Percentiles rank a stretch among this genome's conserved stretches.
These are phyloP conservation scores for Boletus reticuloceps DNA, from an alignment of 768 basidiomycete species.

Conservation along the genomic window DNA sequence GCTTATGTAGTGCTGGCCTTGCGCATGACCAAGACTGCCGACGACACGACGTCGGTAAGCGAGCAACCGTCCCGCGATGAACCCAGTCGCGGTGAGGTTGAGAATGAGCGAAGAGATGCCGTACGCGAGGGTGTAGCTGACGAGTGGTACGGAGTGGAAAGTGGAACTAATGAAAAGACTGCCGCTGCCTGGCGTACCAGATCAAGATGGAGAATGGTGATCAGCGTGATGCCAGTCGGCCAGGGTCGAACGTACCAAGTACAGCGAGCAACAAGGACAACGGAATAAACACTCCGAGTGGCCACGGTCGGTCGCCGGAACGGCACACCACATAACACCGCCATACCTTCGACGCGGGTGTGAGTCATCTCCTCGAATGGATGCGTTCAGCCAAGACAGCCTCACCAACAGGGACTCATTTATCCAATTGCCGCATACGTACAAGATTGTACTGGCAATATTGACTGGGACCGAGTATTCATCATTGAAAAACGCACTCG, in stretches of 20 bases:
- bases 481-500: constrained; percentile 15
- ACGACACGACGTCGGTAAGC: constrained; percentile 20
- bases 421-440: constrained; percentile 7
- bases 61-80: constrained; percentile 30
- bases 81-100: constrained; percentile 28
- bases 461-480: constrained; percentile 8
- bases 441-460: not conserved
- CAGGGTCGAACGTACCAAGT: constrained; percentile 34
- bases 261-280: constrained; percentile 37
- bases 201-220: no score
- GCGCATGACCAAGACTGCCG: constrained; percentile 30
- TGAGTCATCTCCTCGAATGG: not conserved
- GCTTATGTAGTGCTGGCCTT: constrained; percentile 37
- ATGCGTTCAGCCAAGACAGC: no score
- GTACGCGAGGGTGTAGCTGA: constrained; percentile 23
- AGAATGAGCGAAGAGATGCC: constrained; percentile 23
- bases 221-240: not conserved
- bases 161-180: constrained; percentile 29
- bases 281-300: constrained; percentile 36
- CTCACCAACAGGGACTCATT: constrained; percentile 6
- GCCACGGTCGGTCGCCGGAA: constrained; percentile 29
- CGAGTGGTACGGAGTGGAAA: not conserved
- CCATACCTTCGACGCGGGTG: constrained; percentile 35
- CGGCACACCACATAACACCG: constrained; percentile 48
- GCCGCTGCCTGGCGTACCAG: not conserved